Conservation (phyloP, 2,329 filamentous ascomycete species). For the Colletotrichum liriopes region DNA sequence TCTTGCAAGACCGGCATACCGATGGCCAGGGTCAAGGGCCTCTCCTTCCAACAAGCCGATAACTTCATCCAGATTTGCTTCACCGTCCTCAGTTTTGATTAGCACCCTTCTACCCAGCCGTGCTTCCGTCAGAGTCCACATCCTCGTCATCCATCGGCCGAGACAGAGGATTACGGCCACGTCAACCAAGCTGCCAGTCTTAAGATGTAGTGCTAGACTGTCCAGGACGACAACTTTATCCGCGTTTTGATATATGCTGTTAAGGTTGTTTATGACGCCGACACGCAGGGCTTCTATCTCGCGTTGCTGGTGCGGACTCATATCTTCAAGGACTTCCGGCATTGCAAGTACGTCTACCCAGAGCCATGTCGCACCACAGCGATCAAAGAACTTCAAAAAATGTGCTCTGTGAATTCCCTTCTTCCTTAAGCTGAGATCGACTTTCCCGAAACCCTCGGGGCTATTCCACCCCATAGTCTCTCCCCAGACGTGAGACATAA, state of each 20-base stretch:
- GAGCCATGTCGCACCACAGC: not conserved
- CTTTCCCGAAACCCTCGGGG: not conserved
- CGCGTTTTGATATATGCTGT: not conserved
- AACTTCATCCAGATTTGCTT: not conserved
- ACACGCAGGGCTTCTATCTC: not conserved
- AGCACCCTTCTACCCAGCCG: not conserved
- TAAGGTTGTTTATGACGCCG: not conserved
- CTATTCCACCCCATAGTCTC: not conserved
- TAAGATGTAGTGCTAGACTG: not conserved
- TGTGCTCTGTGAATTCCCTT: not conserved
- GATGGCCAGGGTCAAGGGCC: not conserved
- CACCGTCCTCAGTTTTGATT: not conserved
- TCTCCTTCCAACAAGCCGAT: not conserved
- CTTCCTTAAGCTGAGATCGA: not conserved
- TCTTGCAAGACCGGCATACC: not conserved
- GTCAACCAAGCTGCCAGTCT: not conserved
- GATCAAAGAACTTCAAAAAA: not conserved
- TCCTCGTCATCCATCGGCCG: constrained; percentile 6
- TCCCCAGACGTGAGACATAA: constrained; percentile 1
- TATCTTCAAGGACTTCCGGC: not conserved
- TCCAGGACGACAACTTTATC: not conserved
- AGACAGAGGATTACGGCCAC: not conserved
- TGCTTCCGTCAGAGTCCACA: constrained; percentile 1
- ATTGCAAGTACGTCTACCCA: not conserved
- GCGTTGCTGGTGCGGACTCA: not conserved